phyloP scores from a whole-genome alignment of 2,329 filamentous ascomycete species.

The Allantophomopsis cytisporea region DNA sequence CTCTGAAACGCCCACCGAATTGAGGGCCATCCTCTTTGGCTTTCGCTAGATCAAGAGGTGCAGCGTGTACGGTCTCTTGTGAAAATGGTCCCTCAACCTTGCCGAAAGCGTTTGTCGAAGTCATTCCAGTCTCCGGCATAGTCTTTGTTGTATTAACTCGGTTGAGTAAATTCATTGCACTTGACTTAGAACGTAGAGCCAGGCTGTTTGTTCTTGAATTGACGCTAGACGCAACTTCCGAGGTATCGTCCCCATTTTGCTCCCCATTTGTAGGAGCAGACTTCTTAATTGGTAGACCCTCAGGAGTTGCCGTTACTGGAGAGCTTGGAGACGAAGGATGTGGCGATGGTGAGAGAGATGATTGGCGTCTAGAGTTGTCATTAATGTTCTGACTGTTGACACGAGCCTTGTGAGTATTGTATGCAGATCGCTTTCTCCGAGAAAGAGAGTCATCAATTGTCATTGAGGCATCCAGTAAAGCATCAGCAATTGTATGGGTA shows the following conservation, averaged over 20 bases:
- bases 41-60: slow-evolving; percentile 22
- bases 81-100: slow-evolving; percentile 39
- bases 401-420: slow-evolving; percentile 35
- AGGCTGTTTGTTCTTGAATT: slow-evolving; percentile 20
- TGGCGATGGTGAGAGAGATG: slow-evolving; percentile 10
- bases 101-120: slow-evolving; percentile 49
- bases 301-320: neutral
- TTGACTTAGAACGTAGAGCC: slow-evolving; percentile 40
- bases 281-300: neutral
- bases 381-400: slow-evolving; percentile 13
- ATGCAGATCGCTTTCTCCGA: slow-evolving; percentile 34
- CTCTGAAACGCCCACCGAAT: slow-evolving; percentile 33
- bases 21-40: slow-evolving; percentile 19
- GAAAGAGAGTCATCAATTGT: slow-evolving; percentile 60
- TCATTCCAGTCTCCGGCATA: slow-evolving; percentile 49
- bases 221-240: slow-evolving; percentile 14
- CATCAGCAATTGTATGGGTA: slow-evolving; percentile 73
- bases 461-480: slow-evolving; percentile 81
- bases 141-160: slow-evolving; percentile 44
- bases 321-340: slow-evolving; percentile 9
- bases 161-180: slow-evolving; percentile 47
- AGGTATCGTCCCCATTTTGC: slow-evolving; percentile 15
- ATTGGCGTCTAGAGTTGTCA: slow-evolving; percentile 5
- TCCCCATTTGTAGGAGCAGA: slow-evolving; percentile 4
- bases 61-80: slow-evolving; percentile 16